Base-by-base conservation (phyloP, 2,329 filamentous ascomycete genomes). In the Lizonia empirigonia region DNA sequence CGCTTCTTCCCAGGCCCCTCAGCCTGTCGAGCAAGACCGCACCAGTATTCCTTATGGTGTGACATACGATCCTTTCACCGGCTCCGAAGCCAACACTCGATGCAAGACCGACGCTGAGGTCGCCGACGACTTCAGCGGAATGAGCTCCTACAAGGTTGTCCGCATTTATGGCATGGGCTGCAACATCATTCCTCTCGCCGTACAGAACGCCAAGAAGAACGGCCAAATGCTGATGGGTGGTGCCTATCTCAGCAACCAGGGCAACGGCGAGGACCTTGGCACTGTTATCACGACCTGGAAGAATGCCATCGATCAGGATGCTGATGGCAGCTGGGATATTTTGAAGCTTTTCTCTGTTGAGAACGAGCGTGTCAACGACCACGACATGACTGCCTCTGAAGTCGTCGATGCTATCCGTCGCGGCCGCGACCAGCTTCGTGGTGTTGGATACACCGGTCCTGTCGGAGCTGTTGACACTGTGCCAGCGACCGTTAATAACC, bases 381-480 rank as follows among this genome's bases (percentile, higher is more conserved):
- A 77, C 29, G 58, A 63, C 12, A 63, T 68, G 59, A 80, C 78
- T 4, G 78, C 82, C 22, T 68, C 68, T 0, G 73, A 80, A 41
- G 83, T 93, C 7, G 76, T 86, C 10, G 71, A 69, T 12, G 85
- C 85, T 3, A 76, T 94, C 30, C 72, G 74, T 2, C 71, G 76
- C 34, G 86, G 85, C 13, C 84, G 87, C 16, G 59, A 63, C 12
- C 77, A 78, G 2, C 81, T 95, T 29, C 79, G 81, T 22, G 69
- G 65, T 0, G 81, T 82, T 19, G 90, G 89, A 0, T 96, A 87
- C 74, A 71, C 74, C 2, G 91, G 91, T 2, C 84, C 84, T 1
- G 85, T 96, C 23, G 89, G 92, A 29, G 86, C 88, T 0, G 89
- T 93, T 37, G 91, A 96, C 69, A 93, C 89, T 1, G 89, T 90